Evolutionary conservation across 148 eudicot species (phyloP), one percentile per base, ranked within the genome.

Genomic region (Pharnaceum exiguum): DNA sequence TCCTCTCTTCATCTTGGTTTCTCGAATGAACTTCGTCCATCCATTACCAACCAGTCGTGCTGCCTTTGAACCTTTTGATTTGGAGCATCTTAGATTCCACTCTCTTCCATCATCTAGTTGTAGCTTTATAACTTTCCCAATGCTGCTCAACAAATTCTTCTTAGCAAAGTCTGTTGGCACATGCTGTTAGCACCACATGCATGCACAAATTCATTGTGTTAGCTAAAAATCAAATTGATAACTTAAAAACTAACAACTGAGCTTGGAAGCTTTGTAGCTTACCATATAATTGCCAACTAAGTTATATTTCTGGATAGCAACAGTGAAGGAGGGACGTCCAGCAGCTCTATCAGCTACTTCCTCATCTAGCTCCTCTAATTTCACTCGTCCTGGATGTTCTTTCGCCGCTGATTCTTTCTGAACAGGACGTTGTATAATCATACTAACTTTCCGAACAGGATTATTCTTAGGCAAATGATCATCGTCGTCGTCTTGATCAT

Each of bases 31-130:
- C 22, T 43, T 58, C 11, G 1, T 43, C 71, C 58, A 67, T 12
- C 24, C 45, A 3, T 12, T 3, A 31, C 71, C 71, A 8, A 0
- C 31, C 0, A 67, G 32, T 7, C 49, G 50, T 18, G 28, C 2
- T 21, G 4, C 25, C 0, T n/a, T n/a, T n/a, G n/a, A n/a, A n/a
- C 2, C 3, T 0, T 8, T 16, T 11, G 5, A 5, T n/a, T 22
- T 10, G 46, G 17, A 6, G 58, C 51, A 40, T 17, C 12, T 2
- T 32, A 59, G 22, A 23, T 0, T 1, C 65, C 71, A 67, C 36
- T 67, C 65, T 50, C 44, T 50, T 42, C 51, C 64, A 21, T 67
- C 65, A 15, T 37, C 58, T 7, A 22, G 32, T 25, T 17, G 27
- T 42, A 67, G 6, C 18, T 32, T 58, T n/a, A 32, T 58, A 23